Evolutionary conservation across 768 basidiomycete genomes (phyloP).

Genomic region (Piloderma croceum): DNA sequence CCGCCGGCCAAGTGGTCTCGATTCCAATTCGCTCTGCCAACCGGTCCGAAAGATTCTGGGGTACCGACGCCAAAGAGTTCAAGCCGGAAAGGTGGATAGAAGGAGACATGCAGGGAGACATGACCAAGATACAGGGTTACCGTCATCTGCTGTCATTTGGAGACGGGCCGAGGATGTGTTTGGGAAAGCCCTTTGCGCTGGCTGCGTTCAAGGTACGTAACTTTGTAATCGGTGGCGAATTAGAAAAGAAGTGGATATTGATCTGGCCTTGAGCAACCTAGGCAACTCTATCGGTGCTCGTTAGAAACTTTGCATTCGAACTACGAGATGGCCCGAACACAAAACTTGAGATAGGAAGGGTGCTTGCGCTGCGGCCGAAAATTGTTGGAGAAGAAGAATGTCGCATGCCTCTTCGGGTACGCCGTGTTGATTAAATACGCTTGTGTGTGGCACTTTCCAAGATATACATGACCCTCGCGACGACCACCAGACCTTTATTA

Average conservation of each 20-base stretch:
- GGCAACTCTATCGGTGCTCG: slow-evolving; percentile 40
- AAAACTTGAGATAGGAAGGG: too few species aligned
- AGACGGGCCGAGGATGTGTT: slow-evolving; percentile 46
- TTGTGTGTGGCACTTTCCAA: too few species aligned
- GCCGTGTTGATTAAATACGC: too few species aligned
- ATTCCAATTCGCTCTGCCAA: slow-evolving; percentile 45
- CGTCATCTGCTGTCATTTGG: slow-evolving; percentile 47
- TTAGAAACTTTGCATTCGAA: slow-evolving; percentile 38
- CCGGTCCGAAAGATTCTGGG: slow-evolving; percentile 53
- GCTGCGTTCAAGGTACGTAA: slow-evolving; percentile 26
- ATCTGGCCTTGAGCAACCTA: too few species aligned
- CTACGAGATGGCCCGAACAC: too few species aligned
- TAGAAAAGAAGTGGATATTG: too few species aligned
- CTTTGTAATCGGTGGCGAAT: not conserved
- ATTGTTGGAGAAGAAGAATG: too few species aligned
- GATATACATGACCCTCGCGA: too few species aligned
- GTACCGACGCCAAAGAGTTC: slow-evolving; percentile 51
- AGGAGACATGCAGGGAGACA: slow-evolving; percentile 23
- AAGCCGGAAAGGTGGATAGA: slow-evolving; percentile 61
- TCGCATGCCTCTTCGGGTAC: too few species aligned
- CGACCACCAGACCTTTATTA: too few species aligned
- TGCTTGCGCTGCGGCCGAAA: too few species aligned
- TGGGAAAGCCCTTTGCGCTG: slow-evolving; percentile 45
- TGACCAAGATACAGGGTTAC: slow-evolving; percentile 38
- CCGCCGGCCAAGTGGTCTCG: slow-evolving; percentile 41